phyloP scores from a whole-genome alignment of 202 grass and related monocot species.

The Schoenoplectus triqueter region DNA sequence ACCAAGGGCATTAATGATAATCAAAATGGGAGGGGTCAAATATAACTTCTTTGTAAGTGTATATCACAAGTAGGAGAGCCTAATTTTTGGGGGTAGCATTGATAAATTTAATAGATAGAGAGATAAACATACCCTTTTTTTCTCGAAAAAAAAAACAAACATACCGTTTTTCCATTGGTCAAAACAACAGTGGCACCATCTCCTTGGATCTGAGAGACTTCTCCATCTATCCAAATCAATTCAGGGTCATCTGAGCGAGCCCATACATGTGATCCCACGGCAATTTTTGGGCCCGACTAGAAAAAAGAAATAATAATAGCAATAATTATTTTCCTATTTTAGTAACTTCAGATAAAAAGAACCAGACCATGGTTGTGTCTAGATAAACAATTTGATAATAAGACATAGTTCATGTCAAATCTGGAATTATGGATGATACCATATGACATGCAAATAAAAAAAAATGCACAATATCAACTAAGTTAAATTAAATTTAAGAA shows the following conservation, averaged over 20 bases:
- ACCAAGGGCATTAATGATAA: not conserved
- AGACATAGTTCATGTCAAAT: not conserved
- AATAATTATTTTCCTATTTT: not conserved
- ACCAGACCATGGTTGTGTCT: not conserved
- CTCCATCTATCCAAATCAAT: constrained; percentile 91
- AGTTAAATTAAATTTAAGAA: not conserved
- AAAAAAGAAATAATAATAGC: not conserved
- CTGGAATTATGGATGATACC: not conserved
- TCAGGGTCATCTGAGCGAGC: constrained; percentile 63
- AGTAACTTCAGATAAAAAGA: not conserved
- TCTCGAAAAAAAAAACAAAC: not conserved
- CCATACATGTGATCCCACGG: constrained; percentile 91
- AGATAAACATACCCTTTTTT: constrained; percentile 61
- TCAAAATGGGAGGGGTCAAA: not conserved
- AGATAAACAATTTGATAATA: not conserved
- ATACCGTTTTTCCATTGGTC: constrained; percentile 82
- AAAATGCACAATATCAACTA: not conserved
- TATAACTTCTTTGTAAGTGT: not conserved
- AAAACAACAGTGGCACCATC: constrained; percentile 63
- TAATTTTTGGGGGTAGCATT: constrained; percentile 2
- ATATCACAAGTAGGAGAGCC: not conserved
- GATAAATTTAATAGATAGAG: not conserved
- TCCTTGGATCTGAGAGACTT: constrained; percentile 74
- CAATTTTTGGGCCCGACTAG: constrained; percentile 58
- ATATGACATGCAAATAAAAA: constrained; percentile 7